phyloP scores from a whole-genome alignment of 192 early-diverging fungal species.

The Oehlia diaphana region DNA sequence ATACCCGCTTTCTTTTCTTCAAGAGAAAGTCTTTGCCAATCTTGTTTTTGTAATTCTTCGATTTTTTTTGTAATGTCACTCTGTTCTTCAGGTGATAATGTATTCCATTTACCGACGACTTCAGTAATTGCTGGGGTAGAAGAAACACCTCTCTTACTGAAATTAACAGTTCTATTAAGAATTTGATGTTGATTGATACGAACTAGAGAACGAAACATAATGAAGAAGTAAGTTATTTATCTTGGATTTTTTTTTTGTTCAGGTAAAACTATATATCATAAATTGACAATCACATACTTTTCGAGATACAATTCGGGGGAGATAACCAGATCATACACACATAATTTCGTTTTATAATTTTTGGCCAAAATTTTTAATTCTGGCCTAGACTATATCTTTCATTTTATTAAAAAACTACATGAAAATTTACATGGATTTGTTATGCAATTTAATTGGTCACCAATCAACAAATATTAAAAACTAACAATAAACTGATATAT shows the following conservation, averaged over 20 bases:
- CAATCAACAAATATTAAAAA: too few relatives aligned
- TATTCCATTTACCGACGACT: conserved; percentile 62
- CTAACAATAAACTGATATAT: too few relatives aligned
- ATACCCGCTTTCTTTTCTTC: conserved; percentile 95
- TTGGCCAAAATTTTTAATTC: too few relatives aligned
- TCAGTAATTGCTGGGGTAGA: conserved; percentile 52
- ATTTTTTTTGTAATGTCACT: conserved; percentile 76
- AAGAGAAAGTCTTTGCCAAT: conserved; percentile 90
- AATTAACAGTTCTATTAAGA: neutral
- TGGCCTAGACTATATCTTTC: too few relatives aligned
- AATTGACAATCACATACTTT: too few relatives aligned
- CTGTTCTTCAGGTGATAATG: conserved; percentile 77
- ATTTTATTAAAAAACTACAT: too few relatives aligned
- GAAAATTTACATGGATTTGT: too few relatives aligned
- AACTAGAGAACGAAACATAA: neutral
- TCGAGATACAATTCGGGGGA: too few relatives aligned
- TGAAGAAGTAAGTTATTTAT: neutral
- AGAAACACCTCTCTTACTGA: conserved; percentile 44
- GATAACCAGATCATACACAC: too few relatives aligned
- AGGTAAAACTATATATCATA: too few relatives aligned
- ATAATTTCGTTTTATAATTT: too few relatives aligned
- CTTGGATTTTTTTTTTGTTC: neutral
- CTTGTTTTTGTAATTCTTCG: conserved; percentile 85
- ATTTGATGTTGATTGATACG: neutral
- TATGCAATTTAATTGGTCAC: too few relatives aligned